Evolutionary conservation across 495 filamentous ascomycete species (phyloP).

Genomic region (Ascodesmis nigricans): DNA sequence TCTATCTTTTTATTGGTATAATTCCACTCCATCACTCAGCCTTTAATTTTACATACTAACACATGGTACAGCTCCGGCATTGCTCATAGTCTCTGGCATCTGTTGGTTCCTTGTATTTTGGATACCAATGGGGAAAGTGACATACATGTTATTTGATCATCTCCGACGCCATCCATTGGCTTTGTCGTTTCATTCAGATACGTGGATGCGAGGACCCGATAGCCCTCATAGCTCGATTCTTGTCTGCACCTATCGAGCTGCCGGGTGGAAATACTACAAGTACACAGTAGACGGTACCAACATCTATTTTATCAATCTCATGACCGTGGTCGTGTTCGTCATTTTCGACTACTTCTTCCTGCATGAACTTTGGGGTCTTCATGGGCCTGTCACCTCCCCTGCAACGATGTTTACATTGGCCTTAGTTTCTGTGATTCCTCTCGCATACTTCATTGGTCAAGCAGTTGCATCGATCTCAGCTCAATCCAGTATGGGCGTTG

Average conservation of each 20-base stretch:
- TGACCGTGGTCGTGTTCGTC: slow-evolving; percentile 71
- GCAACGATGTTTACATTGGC: slow-evolving; percentile 70
- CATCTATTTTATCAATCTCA: slow-evolving; percentile 94
- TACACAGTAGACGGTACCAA: slow-evolving; percentile 98
- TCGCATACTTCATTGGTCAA: slow-evolving; percentile 99
- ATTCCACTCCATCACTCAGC: background rate
- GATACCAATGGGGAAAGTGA: slow-evolving; percentile 96
- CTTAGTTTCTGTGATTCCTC: slow-evolving; percentile 75
- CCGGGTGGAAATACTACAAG: slow-evolving; percentile 92
- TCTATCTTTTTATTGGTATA: slow-evolving; percentile 62
- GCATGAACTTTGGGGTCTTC: slow-evolving; percentile 37
- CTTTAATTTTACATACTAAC: background rate
- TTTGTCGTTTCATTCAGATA: slow-evolving; percentile 75
- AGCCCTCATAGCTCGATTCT: slow-evolving; percentile 66
- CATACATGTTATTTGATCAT: slow-evolving; percentile 72
- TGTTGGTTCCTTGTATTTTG: slow-evolving; percentile 96
- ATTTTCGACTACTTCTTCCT: slow-evolving; percentile 82
- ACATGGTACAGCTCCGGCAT: slow-evolving; percentile 39
- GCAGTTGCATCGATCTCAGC: slow-evolving; percentile 98
- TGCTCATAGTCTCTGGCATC: slow-evolving; percentile 62
- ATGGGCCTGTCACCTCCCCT: slow-evolving; percentile 46
- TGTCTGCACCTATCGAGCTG: slow-evolving; percentile 90
- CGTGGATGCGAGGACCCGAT: slow-evolving; percentile 44
- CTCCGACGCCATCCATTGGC: slow-evolving; percentile 82
- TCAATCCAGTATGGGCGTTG: slow-evolving; percentile 98